Evolutionary conservation across 2,329 filamentous ascomycete species (phyloP), one percentile per base, ranked within the genome.

Genomic region (Botrytis fragariae): DNA sequence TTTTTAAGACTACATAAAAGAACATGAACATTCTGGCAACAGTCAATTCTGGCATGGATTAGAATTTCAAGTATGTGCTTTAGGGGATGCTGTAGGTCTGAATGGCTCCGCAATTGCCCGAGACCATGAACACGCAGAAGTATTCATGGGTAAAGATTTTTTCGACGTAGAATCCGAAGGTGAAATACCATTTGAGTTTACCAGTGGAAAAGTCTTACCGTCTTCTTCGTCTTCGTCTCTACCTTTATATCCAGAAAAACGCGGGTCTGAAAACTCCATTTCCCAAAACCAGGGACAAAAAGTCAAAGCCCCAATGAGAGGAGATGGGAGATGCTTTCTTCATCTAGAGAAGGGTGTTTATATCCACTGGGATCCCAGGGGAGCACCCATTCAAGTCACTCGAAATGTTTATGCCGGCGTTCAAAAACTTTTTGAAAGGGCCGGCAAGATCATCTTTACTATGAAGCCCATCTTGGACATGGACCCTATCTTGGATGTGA

Each of bases 141-240:
- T 14, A 2, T 0, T 16, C 25, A 1, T 54, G 0, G 2, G 3
- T 3, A 6, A 3, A n/a, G 25, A n/a, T 8, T 16, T 29, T 18
- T 18, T 57, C n/a, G 51, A 29, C 51, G n/a, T 57, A 3, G 51
- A 29, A 29, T 6, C 14, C n/a, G 51, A 57, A 18, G 51, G n/a
- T 29, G 51, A 57, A 18, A 29, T 57, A 29, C 51, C n/a, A 29
- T 8, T 29, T 32, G 51, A 57, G 6, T 57, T 57, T 57, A 18
- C 7, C 2, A 32, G 7, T 57, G 51, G 51, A 0, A 4, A 57
- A 0, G 7, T 18, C 51, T 29, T 7, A 8, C 14, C n/a, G 16
- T 54, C n/a, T 29, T 54, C 51, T 54, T 8, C 51, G 4, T 54
- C n/a, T 29, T 54, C n/a, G 2, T 29, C 51, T 29, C n/a, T n/a